Evolutionary conservation across 2,329 filamentous ascomycete genomes (phyloP).

Genomic region (Blastomyces percursus): DNA sequence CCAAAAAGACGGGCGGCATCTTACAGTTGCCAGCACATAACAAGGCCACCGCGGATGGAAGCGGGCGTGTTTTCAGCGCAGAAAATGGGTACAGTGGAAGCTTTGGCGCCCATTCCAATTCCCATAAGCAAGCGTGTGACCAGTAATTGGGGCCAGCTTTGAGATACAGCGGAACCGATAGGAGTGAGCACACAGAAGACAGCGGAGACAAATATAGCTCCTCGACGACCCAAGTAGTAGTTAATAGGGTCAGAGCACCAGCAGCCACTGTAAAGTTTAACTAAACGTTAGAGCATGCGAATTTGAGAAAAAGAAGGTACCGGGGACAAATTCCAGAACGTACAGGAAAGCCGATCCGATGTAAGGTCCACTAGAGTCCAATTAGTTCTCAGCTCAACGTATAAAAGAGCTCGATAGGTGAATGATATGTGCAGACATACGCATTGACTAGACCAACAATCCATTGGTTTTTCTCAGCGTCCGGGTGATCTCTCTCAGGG

Average conservation of each 20-base stretch:
- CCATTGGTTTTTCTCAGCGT: conserved; percentile 41
- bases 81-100: conserved; percentile 46
- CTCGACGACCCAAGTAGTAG: conserved; percentile 47
- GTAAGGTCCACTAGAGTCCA: conserved; percentile 37
- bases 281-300: background rate
- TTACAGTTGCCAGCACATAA: conserved; percentile 45
- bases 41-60: conserved; percentile 44
- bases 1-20: conserved; percentile 17
- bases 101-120: conserved; percentile 52
- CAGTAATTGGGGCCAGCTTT: conserved; percentile 49
- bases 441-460: conserved; percentile 57
- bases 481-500: conserved; percentile 27
- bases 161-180: conserved; percentile 53
- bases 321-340: conserved; percentile 11
- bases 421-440: conserved; percentile 39
- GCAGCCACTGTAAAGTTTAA: conserved; percentile 39
- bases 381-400: conserved; percentile 14
- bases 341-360: conserved; percentile 42
- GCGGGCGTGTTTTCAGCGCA: conserved; percentile 47
- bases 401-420: conserved; percentile 18
- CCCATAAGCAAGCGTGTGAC: conserved; percentile 48
- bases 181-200: conserved; percentile 57
- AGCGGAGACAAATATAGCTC: conserved; percentile 53
- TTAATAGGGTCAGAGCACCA: conserved; percentile 59
- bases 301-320: background rate